Percentiles rank a stretch among this genome's conserved stretches.
Evolutionary conservation across 2,329 filamentous ascomycete genomes (phyloP).

Genomic region (Chaetomium sp.): DNA sequence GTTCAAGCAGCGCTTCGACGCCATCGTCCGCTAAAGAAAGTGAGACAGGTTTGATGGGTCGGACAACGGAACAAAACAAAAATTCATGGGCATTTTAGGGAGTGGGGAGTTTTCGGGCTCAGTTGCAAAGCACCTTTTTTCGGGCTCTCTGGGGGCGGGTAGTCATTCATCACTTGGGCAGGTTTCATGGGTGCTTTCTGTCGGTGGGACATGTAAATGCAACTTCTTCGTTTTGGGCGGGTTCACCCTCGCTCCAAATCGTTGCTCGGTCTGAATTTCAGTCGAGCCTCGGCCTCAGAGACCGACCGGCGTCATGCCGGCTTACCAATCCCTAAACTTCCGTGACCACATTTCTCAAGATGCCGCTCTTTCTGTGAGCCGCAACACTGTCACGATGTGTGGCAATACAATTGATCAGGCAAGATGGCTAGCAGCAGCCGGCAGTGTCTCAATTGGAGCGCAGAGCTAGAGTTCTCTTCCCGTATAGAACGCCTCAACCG

Average conservation of each 20-base stretch:
- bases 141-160: conserved; percentile 11
- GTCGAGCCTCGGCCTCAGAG: conserved; percentile 63
- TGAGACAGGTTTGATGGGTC: conserved; percentile 7
- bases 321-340: conserved; percentile 36
- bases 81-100: conserved; percentile 23
- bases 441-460: no score
- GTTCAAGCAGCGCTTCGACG: conserved; percentile 88
- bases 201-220: conserved; percentile 31
- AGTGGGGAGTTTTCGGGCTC: conserved; percentile 19
- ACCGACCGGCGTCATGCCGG: conserved; percentile 65
- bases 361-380: background rate
- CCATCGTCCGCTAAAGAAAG: conserved; percentile 86
- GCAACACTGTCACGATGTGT: background rate
- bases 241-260: conserved; percentile 36
- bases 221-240: conserved; percentile 34
- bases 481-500: no score
- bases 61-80: conserved; percentile 17
- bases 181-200: conserved; percentile 20
- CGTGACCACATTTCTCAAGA: conserved; percentile 2
- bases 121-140: conserved; percentile 6
- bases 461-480: no score
- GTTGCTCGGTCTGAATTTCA: conserved; percentile 49
- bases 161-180: conserved; percentile 6
- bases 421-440: no score
- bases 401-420: background rate